phyloP scores from a whole-genome alignment of 495 filamentous ascomycete genomes.

The Hypomontagnella submonticulosa region DNA sequence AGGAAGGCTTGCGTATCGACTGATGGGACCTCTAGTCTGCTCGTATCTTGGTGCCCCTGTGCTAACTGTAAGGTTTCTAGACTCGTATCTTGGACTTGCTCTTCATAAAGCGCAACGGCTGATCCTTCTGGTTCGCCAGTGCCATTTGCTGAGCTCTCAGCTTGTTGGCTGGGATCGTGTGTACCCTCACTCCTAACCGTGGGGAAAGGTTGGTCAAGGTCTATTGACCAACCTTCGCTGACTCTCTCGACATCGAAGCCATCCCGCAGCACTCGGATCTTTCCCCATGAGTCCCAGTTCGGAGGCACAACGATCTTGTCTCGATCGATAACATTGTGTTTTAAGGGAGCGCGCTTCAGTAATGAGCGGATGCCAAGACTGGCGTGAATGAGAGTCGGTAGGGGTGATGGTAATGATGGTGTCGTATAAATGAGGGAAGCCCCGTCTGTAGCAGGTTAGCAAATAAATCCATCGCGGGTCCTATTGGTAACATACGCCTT shows the following conservation, averaged over 20 bases:
- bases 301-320: constrained; percentile 94
- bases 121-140: constrained; percentile 57
- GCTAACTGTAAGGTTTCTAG: constrained; percentile 66
- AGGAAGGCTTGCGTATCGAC: constrained; percentile 86
- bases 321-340: constrained; percentile 94
- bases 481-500: constrained; percentile 70
- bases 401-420: constrained; percentile 77
- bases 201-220: constrained; percentile 70
- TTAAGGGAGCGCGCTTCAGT: constrained; percentile 81
- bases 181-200: constrained; percentile 41
- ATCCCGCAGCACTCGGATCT: constrained; percentile 93
- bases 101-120: constrained; percentile 79
- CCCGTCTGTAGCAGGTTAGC: constrained; percentile 70
- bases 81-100: constrained; percentile 77
- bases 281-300: constrained; percentile 99
- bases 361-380: constrained; percentile 91
- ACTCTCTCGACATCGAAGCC: constrained; percentile 91
- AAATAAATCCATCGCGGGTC: not conserved
- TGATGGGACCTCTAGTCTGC: constrained; percentile 73
- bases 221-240: constrained; percentile 83
- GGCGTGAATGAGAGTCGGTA: constrained; percentile 87
- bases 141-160: constrained; percentile 18
- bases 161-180: constrained; percentile 19
- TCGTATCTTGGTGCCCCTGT: constrained; percentile 60
- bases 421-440: constrained; percentile 92